These are phyloP conservation scores for Cucumis cinereus DNA, from an alignment of 306 rosid genomes.

Conservation along the genomic window DNA sequence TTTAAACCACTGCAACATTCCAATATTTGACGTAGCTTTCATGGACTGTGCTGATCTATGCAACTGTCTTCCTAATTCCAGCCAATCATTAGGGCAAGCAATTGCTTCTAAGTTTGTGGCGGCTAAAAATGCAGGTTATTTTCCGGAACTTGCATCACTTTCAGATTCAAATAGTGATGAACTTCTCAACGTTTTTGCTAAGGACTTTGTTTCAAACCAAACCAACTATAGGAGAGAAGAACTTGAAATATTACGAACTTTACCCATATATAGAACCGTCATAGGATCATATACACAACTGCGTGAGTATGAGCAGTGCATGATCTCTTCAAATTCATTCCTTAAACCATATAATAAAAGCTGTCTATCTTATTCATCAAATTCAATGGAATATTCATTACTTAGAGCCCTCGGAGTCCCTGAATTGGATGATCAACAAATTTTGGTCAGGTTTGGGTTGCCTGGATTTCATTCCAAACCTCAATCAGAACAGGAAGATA, in stretches of 20 bases:
- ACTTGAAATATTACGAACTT: slow-evolving; percentile 60
- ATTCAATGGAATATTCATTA: slow-evolving; percentile 58
- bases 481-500: slow-evolving; percentile 60
- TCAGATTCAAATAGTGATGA: slow-evolving; percentile 57
- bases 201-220: slow-evolving; percentile 38
- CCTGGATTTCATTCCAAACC: slow-evolving; percentile 68
- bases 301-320: slow-evolving; percentile 59
- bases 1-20: slow-evolving; percentile 83
- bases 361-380: slow-evolving; percentile 63
- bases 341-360: slow-evolving; percentile 66
- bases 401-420: slow-evolving; percentile 72
- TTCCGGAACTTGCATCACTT: slow-evolving; percentile 52
- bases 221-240: slow-evolving; percentile 50
- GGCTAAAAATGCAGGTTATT: slow-evolving; percentile 76
- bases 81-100: slow-evolving; percentile 57
- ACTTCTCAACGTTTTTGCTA: slow-evolving; percentile 67
- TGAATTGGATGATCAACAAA: slow-evolving; percentile 74
- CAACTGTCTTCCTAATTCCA: slow-evolving; percentile 51
- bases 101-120: slow-evolving; percentile 88
- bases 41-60: slow-evolving; percentile 61
- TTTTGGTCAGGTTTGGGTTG: slow-evolving; percentile 75
- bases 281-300: slow-evolving; percentile 71
- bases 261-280: slow-evolving; percentile 86
- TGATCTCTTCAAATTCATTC: slow-evolving; percentile 74
- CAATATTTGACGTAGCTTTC: slow-evolving; percentile 65